A percentile compares a stretch with the other conserved stretches of the same genome.
Evolutionary conservation across 2,329 filamentous ascomycete genomes (phyloP).

Genomic region (Endothia cerciana): DNA sequence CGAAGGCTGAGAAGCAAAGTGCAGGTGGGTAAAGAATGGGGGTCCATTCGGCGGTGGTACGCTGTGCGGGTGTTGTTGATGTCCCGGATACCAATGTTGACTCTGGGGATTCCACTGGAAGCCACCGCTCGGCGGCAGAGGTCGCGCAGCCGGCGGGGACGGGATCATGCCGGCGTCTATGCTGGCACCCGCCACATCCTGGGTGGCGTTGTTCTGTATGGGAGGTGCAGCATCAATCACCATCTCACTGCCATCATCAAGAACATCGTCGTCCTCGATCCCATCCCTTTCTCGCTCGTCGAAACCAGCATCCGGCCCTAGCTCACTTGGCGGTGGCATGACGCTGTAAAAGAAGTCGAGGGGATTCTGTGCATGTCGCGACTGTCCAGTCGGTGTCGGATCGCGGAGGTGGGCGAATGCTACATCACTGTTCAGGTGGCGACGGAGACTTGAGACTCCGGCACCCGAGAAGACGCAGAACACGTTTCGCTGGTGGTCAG

Average conservation of each 20-base stretch:
- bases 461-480: slow-evolving; percentile 97
- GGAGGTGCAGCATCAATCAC: slow-evolving; percentile 34
- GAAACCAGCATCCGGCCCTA: slow-evolving; percentile 39
- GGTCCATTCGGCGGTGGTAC: slow-evolving; percentile 7
- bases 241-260: slow-evolving; percentile 38
- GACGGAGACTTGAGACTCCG: slow-evolving; percentile 77
- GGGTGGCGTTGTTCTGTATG: neutral
- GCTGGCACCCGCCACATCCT: slow-evolving; percentile 13
- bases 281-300: slow-evolving; percentile 45
- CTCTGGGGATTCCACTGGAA: slow-evolving; percentile 23
- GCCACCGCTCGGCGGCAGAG: slow-evolving; percentile 5
- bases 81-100: slow-evolving; percentile 22
- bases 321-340: slow-evolving; percentile 20
- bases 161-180: slow-evolving; percentile 26
- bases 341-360: slow-evolving; percentile 27
- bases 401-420: slow-evolving; percentile 52
- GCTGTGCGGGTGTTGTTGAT: slow-evolving; percentile 13
- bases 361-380: slow-evolving; percentile 23
- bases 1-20: neutral
- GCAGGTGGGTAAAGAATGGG: neutral
- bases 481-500: slow-evolving; percentile 89
- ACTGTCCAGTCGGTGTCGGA: slow-evolving; percentile 28
- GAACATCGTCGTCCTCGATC: slow-evolving; percentile 36
- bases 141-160: slow-evolving; percentile 21
- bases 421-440: slow-evolving; percentile 69